phyloP scores from a whole-genome alignment of 2,329 filamentous ascomycete species.

The Aspergillus arachidicola region DNA sequence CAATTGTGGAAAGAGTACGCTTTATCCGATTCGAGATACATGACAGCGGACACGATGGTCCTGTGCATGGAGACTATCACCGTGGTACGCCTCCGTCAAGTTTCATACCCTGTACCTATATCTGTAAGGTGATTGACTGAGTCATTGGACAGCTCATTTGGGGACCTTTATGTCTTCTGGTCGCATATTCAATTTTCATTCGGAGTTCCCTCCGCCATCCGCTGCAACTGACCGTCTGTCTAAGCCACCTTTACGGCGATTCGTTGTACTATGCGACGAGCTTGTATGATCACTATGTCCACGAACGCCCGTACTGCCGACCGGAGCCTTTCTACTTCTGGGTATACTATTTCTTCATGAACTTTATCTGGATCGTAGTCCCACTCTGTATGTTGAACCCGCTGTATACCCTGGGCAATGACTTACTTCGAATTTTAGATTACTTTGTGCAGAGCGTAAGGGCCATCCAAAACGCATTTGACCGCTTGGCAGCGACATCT shows the following conservation, averaged over 20 bases:
- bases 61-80: slow-evolving; percentile 87
- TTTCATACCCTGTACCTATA: background rate
- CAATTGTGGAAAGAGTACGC: slow-evolving; percentile 95
- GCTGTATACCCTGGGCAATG: slow-evolving; percentile 1
- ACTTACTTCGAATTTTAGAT: slow-evolving; percentile 21
- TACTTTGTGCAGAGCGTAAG: slow-evolving; percentile 36
- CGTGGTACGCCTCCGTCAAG: slow-evolving; percentile 56
- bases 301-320: slow-evolving; percentile 58
- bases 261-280: slow-evolving; percentile 66
- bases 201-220: slow-evolving; percentile 61
- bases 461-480: slow-evolving; percentile 33
- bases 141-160: slow-evolving; percentile 52
- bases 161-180: slow-evolving; percentile 63
- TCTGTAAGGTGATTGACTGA: background rate
- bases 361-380: slow-evolving; percentile 67
- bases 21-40: slow-evolving; percentile 81
- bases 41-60: slow-evolving; percentile 80
- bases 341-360: slow-evolving; percentile 68
- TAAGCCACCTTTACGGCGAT: slow-evolving; percentile 67
- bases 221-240: slow-evolving; percentile 61
- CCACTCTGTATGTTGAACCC: slow-evolving; percentile 53
- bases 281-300: slow-evolving; percentile 61
- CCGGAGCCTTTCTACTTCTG: slow-evolving; percentile 68
- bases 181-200: slow-evolving; percentile 57
- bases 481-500: slow-evolving; percentile 23